Evolutionary conservation across 192 early-diverging fungal species (phyloP), one percentile per base, ranked within the genome.

Genomic region (Coemansia furcata): DNA sequence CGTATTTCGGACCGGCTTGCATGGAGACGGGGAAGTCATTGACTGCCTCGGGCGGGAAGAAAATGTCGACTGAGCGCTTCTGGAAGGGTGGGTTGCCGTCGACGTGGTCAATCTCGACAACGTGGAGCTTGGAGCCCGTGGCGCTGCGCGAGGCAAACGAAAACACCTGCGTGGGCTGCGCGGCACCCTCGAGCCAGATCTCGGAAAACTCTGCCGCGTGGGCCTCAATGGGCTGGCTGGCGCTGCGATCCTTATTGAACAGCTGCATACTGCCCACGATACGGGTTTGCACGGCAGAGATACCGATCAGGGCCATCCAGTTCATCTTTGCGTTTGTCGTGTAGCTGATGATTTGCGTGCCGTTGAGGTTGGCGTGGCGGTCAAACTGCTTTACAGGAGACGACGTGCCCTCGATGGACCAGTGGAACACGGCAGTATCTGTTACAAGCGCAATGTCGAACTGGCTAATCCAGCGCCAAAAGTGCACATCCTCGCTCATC

Each of bases 251-350:
- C 73, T 92, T 94, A 69, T 92, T 94, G 80, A 91, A 98, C 36
- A 99, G 85, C 78, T 99, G 97, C 95, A 99, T 98, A 54, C 88
- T 90, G 49, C 97, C 97, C 6, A 91, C 93, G 54, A 99, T 93
- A 60, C 95, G 94, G 11, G 89, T 90, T 60, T 93, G 86, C 84
- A 87, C 87, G 26, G 94, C 93, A 21, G 94, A 93, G 61, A 99
- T 99, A 42, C 97, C 96, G 57, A 98, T 87, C 29, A 99, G 85
- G 29, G 95, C 82, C 87, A 95, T 88, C 97, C 97, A 99, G 73
- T 94, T 97, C 77, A 89, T 91, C 66, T 94, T 94, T 46, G 88
- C 84, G 72, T 94, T 93, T 54, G 94, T 87, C 33, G 90, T 88
- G 83, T 98, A 97, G 86, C 95, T 95, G 80, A 99, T 97, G 69